Percentiles rank a stretch among this genome's conserved stretches.
Conservation (phyloP, 192 early-diverging fungal genomes). For the Anaeromyces robustus region DNA sequence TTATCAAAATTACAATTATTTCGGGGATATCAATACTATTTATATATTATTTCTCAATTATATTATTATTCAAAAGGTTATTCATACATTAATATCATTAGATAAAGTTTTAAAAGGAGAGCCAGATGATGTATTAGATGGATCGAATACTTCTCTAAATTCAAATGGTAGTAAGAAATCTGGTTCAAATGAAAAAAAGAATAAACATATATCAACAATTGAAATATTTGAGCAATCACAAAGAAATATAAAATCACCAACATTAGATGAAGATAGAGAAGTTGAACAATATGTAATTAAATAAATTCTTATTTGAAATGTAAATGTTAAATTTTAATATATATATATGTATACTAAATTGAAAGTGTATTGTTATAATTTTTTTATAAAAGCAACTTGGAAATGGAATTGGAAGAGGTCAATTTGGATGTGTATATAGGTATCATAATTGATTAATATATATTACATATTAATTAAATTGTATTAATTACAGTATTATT, state of each 20-base stretch:
- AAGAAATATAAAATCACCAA: background rate
- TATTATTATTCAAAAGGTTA: slow-evolving; percentile 24
- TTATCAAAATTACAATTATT: too few species aligned
- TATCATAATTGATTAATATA: slow-evolving; percentile 7
- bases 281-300: slow-evolving; percentile 29
- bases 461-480: background rate
- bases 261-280: slow-evolving; percentile 15
- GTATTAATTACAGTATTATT: too few species aligned
- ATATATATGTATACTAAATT: too few species aligned
- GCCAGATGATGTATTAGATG: background rate
- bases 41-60: too few species aligned
- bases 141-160: background rate
- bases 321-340: too few species aligned
- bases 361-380: too few species aligned
- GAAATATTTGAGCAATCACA: background rate
- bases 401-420: slow-evolving; percentile 76
- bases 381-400: slow-evolving; percentile 51
- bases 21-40: too few species aligned
- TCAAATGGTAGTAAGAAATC: background rate
- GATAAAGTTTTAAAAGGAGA: slow-evolving; percentile 15
- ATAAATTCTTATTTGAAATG: too few species aligned
- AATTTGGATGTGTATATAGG: slow-evolving; percentile 79
- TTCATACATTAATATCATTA: slow-evolving; percentile 57
- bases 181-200: background rate
- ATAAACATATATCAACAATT: background rate